A percentile compares a stretch with the other conserved stretches of the same genome.
phyloP scores from a whole-genome alignment of 2,329 filamentous ascomycete genomes.

The Dichotomopilus funicola region DNA sequence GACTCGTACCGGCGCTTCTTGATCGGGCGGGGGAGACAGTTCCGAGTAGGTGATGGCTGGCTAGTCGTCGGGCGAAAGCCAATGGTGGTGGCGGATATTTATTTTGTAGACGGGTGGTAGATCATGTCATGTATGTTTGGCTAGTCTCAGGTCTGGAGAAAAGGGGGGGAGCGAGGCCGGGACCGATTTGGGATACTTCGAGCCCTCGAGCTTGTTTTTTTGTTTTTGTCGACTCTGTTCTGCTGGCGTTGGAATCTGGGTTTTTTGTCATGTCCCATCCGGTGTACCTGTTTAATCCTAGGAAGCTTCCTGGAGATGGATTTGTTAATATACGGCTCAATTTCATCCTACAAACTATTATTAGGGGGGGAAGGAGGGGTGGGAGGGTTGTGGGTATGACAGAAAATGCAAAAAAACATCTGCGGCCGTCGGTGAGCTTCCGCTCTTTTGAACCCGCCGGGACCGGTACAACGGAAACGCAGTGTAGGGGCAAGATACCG shows the following conservation, averaged over 20 bases:
- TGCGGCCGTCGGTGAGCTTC: too few species aligned
- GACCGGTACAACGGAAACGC: not conserved
- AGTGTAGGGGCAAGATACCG: not conserved
- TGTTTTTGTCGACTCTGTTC: not conserved
- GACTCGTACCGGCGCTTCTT: slow-evolving; percentile 23
- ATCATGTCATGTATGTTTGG: too few species aligned
- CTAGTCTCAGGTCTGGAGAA: too few species aligned
- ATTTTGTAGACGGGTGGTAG: slow-evolving; percentile 25
- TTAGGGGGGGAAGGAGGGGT: too few species aligned
- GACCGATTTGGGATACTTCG: too few species aligned
- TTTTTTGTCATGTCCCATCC: not conserved
- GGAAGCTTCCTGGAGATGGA: not conserved
- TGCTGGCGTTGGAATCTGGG: not conserved
- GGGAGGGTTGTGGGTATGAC: too few species aligned
- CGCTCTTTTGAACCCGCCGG: not conserved
- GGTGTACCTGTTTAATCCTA: not conserved
- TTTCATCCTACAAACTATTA: too few species aligned
- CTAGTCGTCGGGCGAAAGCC: slow-evolving; percentile 23
- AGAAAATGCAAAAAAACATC: too few species aligned
- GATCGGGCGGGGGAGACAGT: slow-evolving; percentile 22
- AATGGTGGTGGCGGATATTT: slow-evolving; percentile 27
- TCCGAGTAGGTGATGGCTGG: slow-evolving; percentile 19
- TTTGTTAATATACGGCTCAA: too few species aligned
- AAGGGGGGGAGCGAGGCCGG: too few species aligned
- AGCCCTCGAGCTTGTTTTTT: not conserved